Evolutionary conservation across 192 early-diverging fungal genomes (phyloP), one percentile per base, ranked within the genome.

Genomic region (Linnemannia schmuckeri): DNA sequence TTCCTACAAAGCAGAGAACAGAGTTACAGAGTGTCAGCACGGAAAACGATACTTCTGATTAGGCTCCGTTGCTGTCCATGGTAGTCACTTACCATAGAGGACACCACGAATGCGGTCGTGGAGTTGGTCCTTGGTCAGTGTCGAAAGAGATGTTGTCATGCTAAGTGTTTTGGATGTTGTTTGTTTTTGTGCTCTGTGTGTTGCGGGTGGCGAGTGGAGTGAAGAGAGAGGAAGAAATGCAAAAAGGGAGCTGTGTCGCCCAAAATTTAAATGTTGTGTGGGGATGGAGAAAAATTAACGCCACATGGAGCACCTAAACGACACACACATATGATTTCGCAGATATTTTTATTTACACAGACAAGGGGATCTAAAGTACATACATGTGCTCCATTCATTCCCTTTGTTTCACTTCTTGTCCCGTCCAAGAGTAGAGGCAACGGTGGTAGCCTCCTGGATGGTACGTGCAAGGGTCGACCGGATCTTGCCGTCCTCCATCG

Each of bases 401-500:
- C 41, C 68, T 44, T 20, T 12, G 24, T 7, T n/a, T 37, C 76
- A 76, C 35, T 87, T 87, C 68, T 87, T 87, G 42, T 87, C 87
- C 37, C 81, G 81, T 66, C 91, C 91, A 30, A 92, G 79, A 0
- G 91, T 91, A 27, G 85, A 89, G 8, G 91, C 91, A 20, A 92
- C 91, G 8, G 80, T 91, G 0, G 91, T 55, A 1, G 91, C 91
- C 76, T 92, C 91, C 74, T 92, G 90, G 57, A 92, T 89, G 3
- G 91, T 88, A 57, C 91, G 82, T 2, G 91, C 91, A n/a, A 92
- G 75, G 22, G 91, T 92, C 20, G 90, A 91, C 27, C 91, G 80
- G 82, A 92, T 92, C 69, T 88, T 91, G 37, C 91, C 91, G 73
- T 92, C 91, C 75, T 92, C 91, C 91, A 92, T 92, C 7, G 91